A percentile compares a stretch with the other conserved stretches of the same genome.
Evolutionary conservation across 2,329 filamentous ascomycete genomes (phyloP).

Genomic region (Venturia effusa): DNA sequence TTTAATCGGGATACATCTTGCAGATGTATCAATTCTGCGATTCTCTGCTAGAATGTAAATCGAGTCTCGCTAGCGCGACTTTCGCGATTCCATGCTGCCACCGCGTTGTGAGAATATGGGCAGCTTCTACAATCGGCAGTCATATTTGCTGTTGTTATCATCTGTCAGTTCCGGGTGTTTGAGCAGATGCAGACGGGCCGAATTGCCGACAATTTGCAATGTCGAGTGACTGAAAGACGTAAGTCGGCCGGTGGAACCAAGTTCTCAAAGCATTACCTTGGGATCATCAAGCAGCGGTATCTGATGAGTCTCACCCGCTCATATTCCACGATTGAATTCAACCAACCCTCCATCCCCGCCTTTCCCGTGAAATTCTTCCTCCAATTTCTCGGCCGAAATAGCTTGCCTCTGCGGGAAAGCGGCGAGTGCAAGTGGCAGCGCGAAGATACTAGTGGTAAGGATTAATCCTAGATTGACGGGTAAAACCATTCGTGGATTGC

Average conservation of each 20-base stretch:
- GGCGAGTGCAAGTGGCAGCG: slow-evolving; percentile 77
- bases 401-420: slow-evolving; percentile 88
- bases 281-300: background rate
- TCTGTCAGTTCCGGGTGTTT: background rate
- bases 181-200: too few relatives aligned
- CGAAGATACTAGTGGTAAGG: slow-evolving; percentile 74
- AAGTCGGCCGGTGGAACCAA: background rate
- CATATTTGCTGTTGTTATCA: too few relatives aligned
- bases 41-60: too few relatives aligned
- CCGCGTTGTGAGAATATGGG: too few relatives aligned
- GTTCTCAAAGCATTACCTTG: background rate
- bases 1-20: too few relatives aligned
- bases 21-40: too few relatives aligned
- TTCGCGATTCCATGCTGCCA: too few relatives aligned
- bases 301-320: background rate
- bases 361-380: slow-evolving; percentile 74
- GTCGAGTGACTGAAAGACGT: background rate
- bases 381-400: slow-evolving; percentile 63
- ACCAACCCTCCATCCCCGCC: slow-evolving; percentile 74
- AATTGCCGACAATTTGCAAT: background rate
- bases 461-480: slow-evolving; percentile 84
- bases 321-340: slow-evolving; percentile 91
- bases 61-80: too few relatives aligned
- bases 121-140: too few relatives aligned
- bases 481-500: slow-evolving; percentile 62